Evolutionary conservation across 1,284 basidiomycete species (phyloP).

Genomic region (Naganishia cerealis): DNA sequence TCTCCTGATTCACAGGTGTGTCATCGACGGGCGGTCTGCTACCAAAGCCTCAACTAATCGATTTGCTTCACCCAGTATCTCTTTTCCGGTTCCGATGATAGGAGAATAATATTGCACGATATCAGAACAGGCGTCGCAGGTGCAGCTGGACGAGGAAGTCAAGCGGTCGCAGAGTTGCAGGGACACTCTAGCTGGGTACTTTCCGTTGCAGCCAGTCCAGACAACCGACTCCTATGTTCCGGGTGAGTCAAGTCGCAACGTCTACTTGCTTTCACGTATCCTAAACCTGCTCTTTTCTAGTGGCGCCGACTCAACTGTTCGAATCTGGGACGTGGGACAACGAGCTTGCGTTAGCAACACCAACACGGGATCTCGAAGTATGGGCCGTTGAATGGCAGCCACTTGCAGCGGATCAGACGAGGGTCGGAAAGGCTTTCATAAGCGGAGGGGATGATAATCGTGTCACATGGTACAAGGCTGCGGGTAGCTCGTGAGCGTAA

Average conservation of each 20-base stretch:
- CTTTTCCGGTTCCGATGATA: conserved; percentile 81
- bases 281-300: conserved; percentile 52
- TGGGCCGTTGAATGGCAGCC: conserved; percentile 84
- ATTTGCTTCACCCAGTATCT: conserved; percentile 62
- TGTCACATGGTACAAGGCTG: conserved; percentile 63
- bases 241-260: conserved; percentile 61
- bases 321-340: conserved; percentile 81
- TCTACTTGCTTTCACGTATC: not conserved
- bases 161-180: conserved; percentile 74
- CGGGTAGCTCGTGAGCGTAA: conserved; percentile 40
- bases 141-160: conserved; percentile 60
- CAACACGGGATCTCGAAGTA: conserved; percentile 73
- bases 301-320: conserved; percentile 78
- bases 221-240: conserved; percentile 71
- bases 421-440: conserved; percentile 64
- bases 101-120: conserved; percentile 79
- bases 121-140: conserved; percentile 57
- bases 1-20: conserved; percentile 69
- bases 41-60: not conserved
- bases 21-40: not conserved
- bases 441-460: conserved; percentile 75
- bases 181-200: conserved; percentile 87
- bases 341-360: conserved; percentile 74
- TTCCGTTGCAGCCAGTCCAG: conserved; percentile 72
- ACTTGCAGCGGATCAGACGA: conserved; percentile 59